Evolutionary conservation across 2,329 filamentous ascomycete genomes (phyloP), one percentile per base, ranked within the genome.

Genomic region (Epicoccum nigrum): DNA sequence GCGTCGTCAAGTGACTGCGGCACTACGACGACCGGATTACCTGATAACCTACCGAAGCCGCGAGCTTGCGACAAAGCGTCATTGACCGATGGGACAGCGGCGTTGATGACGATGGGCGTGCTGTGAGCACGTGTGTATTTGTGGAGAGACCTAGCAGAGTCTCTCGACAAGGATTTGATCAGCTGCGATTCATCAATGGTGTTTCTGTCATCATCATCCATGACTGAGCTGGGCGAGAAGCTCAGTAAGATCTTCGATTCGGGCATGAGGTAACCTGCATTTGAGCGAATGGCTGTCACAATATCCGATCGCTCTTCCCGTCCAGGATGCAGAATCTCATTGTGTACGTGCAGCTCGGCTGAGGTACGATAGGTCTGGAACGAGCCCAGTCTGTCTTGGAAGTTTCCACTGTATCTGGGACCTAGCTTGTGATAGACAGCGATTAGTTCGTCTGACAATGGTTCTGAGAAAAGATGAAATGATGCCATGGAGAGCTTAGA

Each of bases 301-400:
- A 99, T 96, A 62, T 97, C 93, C 1, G 94, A 97, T 41, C 84
- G 86, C 55, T 96, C 91, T 59, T 96, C 91, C 67, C 92, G 95
- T 11, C 92, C 92, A 1, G 90, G 88, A 72, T 96, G 90, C 30
- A 96, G 81, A 43, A 92, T 85, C 68, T 99, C 94, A 64, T 97
- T 97, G 37, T 93, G 88, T 45, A 97, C 81, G 52, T 95, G 94
- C 31, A 99, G 78, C 45, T 90, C 87, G 7, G 94, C 93, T 1
- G 94, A 97, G 6, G 94, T 93, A 64, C 89, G 86, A 69, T 99
- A 99, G 0, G 95, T 99, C 68, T 97, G 92, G 66, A 99, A 96
- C 1, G 92, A 93, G 4, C 95, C 94, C 12, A 99, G 81, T 62
- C 91, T 94, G 68, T 99, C 94, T 74, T 99, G 94, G 63, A 96